Conservation (phyloP, 140 eudicot species). For the Stevia rebaudiana region DNA sequence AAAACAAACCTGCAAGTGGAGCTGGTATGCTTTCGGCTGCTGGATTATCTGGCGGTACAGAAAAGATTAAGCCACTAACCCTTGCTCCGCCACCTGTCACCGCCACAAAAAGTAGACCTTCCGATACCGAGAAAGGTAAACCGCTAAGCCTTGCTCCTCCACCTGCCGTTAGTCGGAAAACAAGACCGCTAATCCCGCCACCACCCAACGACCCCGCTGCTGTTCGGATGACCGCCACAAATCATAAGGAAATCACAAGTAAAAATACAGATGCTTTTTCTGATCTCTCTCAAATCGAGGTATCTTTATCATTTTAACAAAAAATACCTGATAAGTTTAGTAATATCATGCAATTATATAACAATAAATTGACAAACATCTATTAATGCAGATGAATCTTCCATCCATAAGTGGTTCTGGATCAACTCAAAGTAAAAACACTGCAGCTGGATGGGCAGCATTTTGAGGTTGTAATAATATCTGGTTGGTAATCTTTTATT, state of each 20-base stretch:
- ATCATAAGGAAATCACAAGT: slow-evolving; percentile 43
- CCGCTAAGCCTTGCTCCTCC: slow-evolving; percentile 81
- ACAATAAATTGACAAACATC: background rate
- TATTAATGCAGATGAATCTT: slow-evolving; percentile 60
- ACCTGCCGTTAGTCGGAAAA: slow-evolving; percentile 54
- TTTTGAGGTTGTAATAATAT: slow-evolving; percentile 43
- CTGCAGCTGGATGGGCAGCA: slow-evolving; percentile 99
- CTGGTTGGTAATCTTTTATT: slow-evolving; percentile 12
- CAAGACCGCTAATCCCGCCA: slow-evolving; percentile 83
- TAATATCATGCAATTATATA: no score
- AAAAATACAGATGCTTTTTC: slow-evolving; percentile 56
- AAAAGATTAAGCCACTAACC: slow-evolving; percentile 52
- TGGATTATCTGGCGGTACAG: slow-evolving; percentile 69
- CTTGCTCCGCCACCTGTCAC: slow-evolving; percentile 83
- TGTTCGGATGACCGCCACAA: slow-evolving; percentile 48
- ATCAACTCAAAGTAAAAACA: slow-evolving; percentile 46
- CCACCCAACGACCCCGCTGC: slow-evolving; percentile 96
- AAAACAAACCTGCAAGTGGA: slow-evolving; percentile 77
- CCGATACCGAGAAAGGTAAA: slow-evolving; percentile 56
- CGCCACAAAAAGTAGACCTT: slow-evolving; percentile 17
- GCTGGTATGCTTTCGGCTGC: slow-evolving; percentile 93
- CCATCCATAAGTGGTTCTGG: slow-evolving; percentile 70
- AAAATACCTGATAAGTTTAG: no score
- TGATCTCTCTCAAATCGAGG: slow-evolving; percentile 90
- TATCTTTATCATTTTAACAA: slow-evolving; percentile 26